Evolutionary conservation across 2,329 filamentous ascomycete genomes (phyloP).

Genomic region (Pseudogymnoascus sp.): DNA sequence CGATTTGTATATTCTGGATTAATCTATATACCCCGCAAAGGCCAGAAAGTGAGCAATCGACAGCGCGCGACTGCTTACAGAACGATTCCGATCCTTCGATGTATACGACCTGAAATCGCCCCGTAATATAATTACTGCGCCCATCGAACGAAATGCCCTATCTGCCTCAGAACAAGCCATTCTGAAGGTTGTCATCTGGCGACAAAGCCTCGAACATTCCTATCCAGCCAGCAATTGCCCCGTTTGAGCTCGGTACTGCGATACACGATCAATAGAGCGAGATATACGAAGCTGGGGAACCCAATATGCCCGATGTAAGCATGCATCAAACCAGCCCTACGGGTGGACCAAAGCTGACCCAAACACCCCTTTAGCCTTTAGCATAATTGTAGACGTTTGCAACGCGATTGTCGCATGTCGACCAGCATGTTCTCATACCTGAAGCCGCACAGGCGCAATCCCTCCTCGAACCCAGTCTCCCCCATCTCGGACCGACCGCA

Average conservation of each 20-base stretch:
- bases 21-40: background rate
- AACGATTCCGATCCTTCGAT: background rate
- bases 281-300: background rate
- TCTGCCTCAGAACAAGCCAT: background rate
- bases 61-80: background rate
- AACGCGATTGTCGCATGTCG: slow-evolving; percentile 7
- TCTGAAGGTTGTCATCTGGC: background rate
- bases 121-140: background rate
- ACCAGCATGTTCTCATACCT: slow-evolving; percentile 30
- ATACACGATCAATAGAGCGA: background rate
- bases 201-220: background rate
- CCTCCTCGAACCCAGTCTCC: slow-evolving; percentile 27
- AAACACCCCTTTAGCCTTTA: background rate
- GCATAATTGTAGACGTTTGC: background rate
- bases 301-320: slow-evolving; percentile 1
- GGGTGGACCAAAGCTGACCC: background rate
- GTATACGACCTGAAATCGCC: background rate
- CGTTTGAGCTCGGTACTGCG: background rate
- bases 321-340: background rate
- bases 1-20: background rate
- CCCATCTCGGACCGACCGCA: slow-evolving; percentile 22
- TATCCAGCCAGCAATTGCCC: background rate
- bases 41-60: background rate
- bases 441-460: slow-evolving; percentile 28
- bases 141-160: background rate